Evolutionary conservation across 1,284 basidiomycete genomes (phyloP), one percentile per base, ranked within the genome.

Genomic region (Volvariella surrecta): DNA sequence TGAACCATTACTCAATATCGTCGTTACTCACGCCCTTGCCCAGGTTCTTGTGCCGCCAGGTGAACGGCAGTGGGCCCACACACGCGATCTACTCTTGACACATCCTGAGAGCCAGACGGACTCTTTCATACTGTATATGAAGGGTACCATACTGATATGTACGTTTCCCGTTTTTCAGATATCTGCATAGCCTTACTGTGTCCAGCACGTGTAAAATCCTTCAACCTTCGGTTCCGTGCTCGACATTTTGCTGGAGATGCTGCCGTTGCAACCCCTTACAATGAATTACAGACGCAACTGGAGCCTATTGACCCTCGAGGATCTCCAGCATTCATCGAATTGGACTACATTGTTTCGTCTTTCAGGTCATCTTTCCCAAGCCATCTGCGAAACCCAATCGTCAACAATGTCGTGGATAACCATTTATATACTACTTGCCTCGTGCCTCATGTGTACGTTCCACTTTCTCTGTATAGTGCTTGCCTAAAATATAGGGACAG

Each of bases 51-150:
- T 80, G 4, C 61, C 67, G 8, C 71, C 76, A 6, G 60, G 70
- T 24, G 69, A 76, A 34, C 71, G 84, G 15, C 83, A 87, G 58
- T 83, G 82, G 75, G 76, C 81, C 0, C 75, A 82, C 51, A 70
- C 70, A 10, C 68, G 64, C 45, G 70, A 79, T 51, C 58, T 84
- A 11, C 65, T 85, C 18, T 66, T 76, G 6, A 57, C 60, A 7
- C 79, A 85, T 53, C 74, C 74, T 16, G 74, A 74, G 32, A 66
- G 69, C n/a, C 76, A 82, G 52, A 76, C 74, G 0, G 84, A 88
- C 55, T 75, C 82, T 1, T 85, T 85, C 51, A 74, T 74, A n/a
- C 55, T 88, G n/a, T 84, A 82, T 50, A 68, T 86, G 56, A 88
- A 88, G 55, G 71, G 75, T 16, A 67, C 71, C 8, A 76, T 86